Evolutionary conservation across 768 basidiomycete species (phyloP).

Genomic region (Antrodiella citrinella): DNA sequence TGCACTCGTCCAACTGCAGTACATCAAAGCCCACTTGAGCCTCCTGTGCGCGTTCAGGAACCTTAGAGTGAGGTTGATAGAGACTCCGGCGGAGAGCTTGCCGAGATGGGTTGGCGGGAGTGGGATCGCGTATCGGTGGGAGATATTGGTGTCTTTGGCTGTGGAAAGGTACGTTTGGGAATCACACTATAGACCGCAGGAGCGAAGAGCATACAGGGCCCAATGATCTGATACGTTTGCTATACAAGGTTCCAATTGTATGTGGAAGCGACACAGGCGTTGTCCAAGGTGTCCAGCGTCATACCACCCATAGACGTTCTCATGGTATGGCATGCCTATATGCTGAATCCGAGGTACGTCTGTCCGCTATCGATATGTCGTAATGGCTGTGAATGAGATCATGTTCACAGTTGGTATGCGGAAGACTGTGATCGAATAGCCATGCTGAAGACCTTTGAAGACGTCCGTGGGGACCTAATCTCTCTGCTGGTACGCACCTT

Average conservation of each 20-base stretch:
- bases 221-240: too few relatives aligned
- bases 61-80: conserved; percentile 4
- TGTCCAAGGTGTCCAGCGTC: conserved; percentile 17
- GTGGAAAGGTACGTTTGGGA: conserved; percentile 10
- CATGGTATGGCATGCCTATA: conserved; percentile 36
- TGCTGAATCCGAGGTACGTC: conserved; percentile 29
- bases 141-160: conserved; percentile 10
- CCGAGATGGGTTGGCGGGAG: not conserved
- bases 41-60: conserved; percentile 10
- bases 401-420: conserved; percentile 11
- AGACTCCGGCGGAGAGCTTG: not conserved
- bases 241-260: conserved; percentile 9
- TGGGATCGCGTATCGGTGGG: conserved; percentile 6
- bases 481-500: not conserved
- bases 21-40: conserved; percentile 9
- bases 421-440: conserved; percentile 11
- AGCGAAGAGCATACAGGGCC: too few relatives aligned
- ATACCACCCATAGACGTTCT: conserved; percentile 32
- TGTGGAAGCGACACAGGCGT: not conserved
- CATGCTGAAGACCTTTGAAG: conserved; percentile 1
- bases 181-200: too few relatives aligned
- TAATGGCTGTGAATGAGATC: too few relatives aligned
- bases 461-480: not conserved
- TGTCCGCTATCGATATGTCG: too few relatives aligned
- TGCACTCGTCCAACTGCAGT: conserved; percentile 7